These are phyloP conservation scores for Thalassiosira hispida DNA, from an alignment of 352 stramenopile genomes.

Conservation along the genomic window DNA sequence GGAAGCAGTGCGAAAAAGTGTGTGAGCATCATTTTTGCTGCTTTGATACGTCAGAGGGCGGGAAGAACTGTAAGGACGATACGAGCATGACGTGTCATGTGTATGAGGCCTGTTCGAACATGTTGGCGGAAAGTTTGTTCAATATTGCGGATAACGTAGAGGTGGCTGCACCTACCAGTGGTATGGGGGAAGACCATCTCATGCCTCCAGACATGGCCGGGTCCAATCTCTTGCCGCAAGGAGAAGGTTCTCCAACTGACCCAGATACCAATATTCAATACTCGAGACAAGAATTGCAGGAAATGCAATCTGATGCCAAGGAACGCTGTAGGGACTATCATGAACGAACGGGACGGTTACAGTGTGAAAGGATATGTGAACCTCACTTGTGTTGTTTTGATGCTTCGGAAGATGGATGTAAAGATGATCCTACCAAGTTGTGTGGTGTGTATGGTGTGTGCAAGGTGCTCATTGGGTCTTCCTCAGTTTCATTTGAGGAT, in stretches of 20 bases:
- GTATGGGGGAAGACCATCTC: no score
- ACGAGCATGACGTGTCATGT: slow-evolving; percentile 32
- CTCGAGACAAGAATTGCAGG: slow-evolving; percentile 10
- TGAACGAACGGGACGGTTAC: neutral
- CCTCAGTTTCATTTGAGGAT: neutral
- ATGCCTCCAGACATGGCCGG: slow-evolving; percentile 17
- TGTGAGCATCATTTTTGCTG: slow-evolving; percentile 40
- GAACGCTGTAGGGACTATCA: slow-evolving; percentile 16
- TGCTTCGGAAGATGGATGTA: slow-evolving; percentile 2
- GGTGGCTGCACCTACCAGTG: no score
- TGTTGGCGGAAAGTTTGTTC: slow-evolving; percentile 9
- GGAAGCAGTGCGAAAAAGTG: slow-evolving; percentile 22
- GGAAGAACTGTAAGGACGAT: slow-evolving; percentile 7
- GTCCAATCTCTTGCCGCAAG: neutral
- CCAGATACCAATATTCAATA: neutral
- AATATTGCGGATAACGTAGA: neutral
- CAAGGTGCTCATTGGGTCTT: slow-evolving; percentile 8
- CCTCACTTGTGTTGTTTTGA: slow-evolving; percentile 23
- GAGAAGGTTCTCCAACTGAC: neutral
- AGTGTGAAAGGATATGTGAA: slow-evolving; percentile 23
- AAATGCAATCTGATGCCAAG: slow-evolving; percentile 19
- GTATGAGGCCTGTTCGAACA: slow-evolving; percentile 14
- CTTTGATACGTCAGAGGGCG: slow-evolving; percentile 18
- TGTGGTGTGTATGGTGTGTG: slow-evolving; percentile 22
- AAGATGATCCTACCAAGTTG: slow-evolving; percentile 9